Conservation (phyloP, 2,329 filamentous ascomycete genomes). For the Malbranchea cinnamomea region DNA sequence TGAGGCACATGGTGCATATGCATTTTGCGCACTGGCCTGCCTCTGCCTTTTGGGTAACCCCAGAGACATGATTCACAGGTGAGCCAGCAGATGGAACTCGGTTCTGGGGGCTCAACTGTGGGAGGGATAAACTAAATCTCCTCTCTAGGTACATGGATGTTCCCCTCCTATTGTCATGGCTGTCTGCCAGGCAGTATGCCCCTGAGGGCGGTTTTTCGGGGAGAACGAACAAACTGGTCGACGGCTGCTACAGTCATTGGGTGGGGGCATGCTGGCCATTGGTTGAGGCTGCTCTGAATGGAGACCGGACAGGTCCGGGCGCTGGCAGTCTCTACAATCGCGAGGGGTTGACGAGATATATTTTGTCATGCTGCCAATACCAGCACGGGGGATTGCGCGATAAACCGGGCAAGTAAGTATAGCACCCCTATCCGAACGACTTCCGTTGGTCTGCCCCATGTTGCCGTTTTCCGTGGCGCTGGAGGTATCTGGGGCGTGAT, state of each 20-base stretch:
- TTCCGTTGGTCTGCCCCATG: too few relatives aligned
- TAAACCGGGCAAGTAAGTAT: conserved; percentile 76
- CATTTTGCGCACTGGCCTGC: conserved; percentile 84
- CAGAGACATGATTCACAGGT: conserved; percentile 57
- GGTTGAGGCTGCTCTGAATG: conserved; percentile 61
- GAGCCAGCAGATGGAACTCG: conserved; percentile 21
- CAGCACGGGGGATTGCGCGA: conserved; percentile 74
- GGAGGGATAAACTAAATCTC: conserved; percentile 9
- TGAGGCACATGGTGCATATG: conserved; percentile 93
- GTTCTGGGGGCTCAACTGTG: conserved; percentile 6
- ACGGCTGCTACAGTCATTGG: conserved; percentile 98
- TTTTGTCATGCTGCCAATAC: conserved; percentile 71
- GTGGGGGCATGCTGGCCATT: conserved; percentile 89
- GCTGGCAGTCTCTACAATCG: conserved; percentile 50
- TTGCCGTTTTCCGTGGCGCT: too few relatives aligned
- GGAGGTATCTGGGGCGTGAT: not conserved
- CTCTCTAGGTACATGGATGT: conserved; percentile 56
- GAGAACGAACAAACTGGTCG: conserved; percentile 92
- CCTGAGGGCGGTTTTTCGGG: conserved; percentile 90
- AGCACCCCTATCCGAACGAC: too few relatives aligned
- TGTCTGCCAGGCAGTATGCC: conserved; percentile 74
- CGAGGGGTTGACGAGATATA: conserved; percentile 75
- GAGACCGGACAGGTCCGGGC: conserved; percentile 23
- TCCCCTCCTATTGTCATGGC: conserved; percentile 64
- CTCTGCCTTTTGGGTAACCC: conserved; percentile 74